Evolutionary conservation across 2,329 filamentous ascomycete species (phyloP).

Genomic region (Aspergillus awamori): DNA sequence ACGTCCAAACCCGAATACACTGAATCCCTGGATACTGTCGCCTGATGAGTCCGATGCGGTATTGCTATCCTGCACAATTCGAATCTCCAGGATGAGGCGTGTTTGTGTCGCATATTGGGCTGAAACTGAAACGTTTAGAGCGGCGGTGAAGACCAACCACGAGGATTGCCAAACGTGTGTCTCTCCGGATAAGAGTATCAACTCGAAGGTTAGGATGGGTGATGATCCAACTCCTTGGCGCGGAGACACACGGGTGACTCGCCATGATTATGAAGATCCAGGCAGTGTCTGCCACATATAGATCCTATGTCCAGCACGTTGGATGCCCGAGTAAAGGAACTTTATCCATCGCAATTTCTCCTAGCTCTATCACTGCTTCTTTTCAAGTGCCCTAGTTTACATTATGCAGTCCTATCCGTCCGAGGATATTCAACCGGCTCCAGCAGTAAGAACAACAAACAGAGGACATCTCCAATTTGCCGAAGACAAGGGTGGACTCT

Average conservation of each 20-base stretch:
- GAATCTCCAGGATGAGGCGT: not conserved
- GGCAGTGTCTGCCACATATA: not conserved
- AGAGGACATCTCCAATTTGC: conserved; percentile 14
- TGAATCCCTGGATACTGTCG: conserved; percentile 6
- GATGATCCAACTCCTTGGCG: conserved; percentile 9
- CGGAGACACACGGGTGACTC: not conserved
- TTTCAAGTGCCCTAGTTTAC: not conserved
- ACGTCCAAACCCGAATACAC: conserved; percentile 14
- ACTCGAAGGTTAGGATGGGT: not conserved
- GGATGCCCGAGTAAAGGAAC: not conserved
- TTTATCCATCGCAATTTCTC: conserved; percentile 5
- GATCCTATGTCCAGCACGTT: not conserved
- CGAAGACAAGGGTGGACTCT: conserved; percentile 24
- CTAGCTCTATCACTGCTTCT: not conserved
- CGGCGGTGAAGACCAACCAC: conserved; percentile 18
- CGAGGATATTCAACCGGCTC: conserved; percentile 10
- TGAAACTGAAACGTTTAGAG: conserved; percentile 14
- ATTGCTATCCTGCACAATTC: not conserved
- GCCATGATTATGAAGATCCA: not conserved
- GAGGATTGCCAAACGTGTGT: conserved; percentile 12
- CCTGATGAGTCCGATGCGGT: conserved; percentile 6
- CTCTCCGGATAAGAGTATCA: conserved; percentile 1
- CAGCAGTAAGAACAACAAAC: conserved; percentile 16
- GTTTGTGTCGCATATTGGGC: conserved; percentile 1
- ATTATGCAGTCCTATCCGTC: conserved; percentile 17